Evolutionary conservation across 2,329 filamentous ascomycete genomes (phyloP).

Genomic region (Colletotrichum sp.): DNA sequence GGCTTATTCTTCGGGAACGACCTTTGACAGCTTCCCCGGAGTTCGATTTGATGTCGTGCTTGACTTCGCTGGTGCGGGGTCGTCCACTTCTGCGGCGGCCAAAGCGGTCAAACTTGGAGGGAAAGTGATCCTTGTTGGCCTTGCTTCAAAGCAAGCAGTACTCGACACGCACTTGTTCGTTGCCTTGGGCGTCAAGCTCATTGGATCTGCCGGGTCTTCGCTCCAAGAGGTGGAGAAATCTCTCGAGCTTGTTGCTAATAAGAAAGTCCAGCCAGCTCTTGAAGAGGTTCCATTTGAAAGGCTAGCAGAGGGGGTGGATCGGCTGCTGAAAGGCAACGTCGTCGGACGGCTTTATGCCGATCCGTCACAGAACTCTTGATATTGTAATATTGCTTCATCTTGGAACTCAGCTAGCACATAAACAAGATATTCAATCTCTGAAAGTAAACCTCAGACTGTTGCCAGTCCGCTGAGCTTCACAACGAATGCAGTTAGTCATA

Average conservation of each 20-base stretch:
- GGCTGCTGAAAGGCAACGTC: not conserved
- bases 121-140: not conserved
- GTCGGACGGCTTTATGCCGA: not conserved
- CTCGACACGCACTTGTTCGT: not conserved
- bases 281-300: not conserved
- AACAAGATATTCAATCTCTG: not conserved
- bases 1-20: not conserved
- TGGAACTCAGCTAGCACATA: not conserved
- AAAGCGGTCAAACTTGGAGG: not conserved
- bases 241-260: not conserved
- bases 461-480: not conserved
- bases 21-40: not conserved
- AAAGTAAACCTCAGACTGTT: not conserved
- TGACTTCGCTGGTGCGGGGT: constrained; percentile 9
- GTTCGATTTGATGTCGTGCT: constrained; percentile 6
- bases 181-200: not conserved
- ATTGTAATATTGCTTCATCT: not conserved
- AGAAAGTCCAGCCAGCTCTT: not conserved
- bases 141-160: not conserved
- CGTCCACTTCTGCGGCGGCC: not conserved
- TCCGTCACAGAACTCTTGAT: not conserved
- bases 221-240: not conserved
- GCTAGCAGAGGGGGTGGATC: not conserved
- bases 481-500: not conserved
- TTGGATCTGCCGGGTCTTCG: not conserved